Conservation (phyloP, 768 basidiomycete species). For the Mycena rebaudengoi region DNA sequence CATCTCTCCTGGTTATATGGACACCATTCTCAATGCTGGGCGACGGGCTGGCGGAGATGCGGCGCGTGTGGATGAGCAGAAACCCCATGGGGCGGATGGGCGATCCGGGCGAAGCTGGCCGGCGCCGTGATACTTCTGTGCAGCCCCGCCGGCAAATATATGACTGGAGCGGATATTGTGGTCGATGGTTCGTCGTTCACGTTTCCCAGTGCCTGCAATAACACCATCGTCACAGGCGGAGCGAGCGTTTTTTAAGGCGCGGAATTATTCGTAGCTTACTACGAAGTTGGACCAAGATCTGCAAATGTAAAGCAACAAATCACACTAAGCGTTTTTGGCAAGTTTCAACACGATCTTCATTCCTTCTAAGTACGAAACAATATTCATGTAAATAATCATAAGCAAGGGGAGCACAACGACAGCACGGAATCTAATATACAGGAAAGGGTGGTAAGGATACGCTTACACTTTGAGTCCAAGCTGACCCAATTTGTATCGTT, state of each 20-base stretch:
- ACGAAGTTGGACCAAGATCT: too few relatives aligned
- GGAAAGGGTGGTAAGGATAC: too few relatives aligned
- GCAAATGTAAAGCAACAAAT: too few relatives aligned
- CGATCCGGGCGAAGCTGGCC: conserved; percentile 46
- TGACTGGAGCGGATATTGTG: conserved; percentile 51
- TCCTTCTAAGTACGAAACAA: too few relatives aligned
- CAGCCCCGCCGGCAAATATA: conserved; percentile 51
- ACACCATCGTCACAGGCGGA: neutral
- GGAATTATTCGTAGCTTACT: too few relatives aligned
- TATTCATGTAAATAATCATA: too few relatives aligned
- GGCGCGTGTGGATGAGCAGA: conserved; percentile 45
- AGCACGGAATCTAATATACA: too few relatives aligned
- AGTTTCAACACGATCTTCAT: too few relatives aligned
- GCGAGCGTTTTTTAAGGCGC: neutral
- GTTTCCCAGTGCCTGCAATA: neutral
- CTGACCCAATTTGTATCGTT: neutral
- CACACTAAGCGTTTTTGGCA: too few relatives aligned
- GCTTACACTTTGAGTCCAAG: too few relatives aligned
- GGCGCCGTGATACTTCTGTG: conserved; percentile 51
- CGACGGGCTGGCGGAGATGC: conserved; percentile 39
- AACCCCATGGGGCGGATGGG: conserved; percentile 57
- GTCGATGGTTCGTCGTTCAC: conserved; percentile 46
- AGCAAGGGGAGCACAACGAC: too few relatives aligned
- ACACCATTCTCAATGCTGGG: conserved; percentile 51
- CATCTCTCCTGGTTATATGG: conserved; percentile 54